Evolutionary conservation across 169 alveolate genomes (phyloP).

Genomic region (Babesia ovata): DNA sequence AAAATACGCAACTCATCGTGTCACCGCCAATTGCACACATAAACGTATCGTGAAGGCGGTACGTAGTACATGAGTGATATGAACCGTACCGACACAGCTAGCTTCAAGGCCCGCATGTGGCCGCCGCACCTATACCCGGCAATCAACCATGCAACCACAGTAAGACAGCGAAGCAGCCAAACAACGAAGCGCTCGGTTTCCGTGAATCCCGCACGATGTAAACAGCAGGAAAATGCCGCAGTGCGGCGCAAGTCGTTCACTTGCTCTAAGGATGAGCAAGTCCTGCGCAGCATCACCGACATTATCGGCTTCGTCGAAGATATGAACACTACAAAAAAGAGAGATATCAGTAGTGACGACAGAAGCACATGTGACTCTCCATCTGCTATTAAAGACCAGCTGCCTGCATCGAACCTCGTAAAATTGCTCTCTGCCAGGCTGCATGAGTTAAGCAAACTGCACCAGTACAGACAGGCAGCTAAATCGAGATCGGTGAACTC

Average conservation of each 20-base stretch:
- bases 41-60: not conserved
- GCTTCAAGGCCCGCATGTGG: slow-evolving; percentile 22
- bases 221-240: not conserved
- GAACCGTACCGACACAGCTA: not conserved
- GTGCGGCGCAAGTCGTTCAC: not conserved
- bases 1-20: not conserved
- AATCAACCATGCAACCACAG: slow-evolving; percentile 13
- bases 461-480: not conserved
- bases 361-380: slow-evolving; percentile 19
- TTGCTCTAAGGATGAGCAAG: not conserved
- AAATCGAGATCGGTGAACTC: not conserved
- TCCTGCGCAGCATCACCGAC: slow-evolving; percentile 22
- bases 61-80: not conserved
- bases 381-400: not conserved
- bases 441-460: slow-evolving; percentile 10
- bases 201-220: not conserved
- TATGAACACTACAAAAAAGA: not conserved
- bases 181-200: slow-evolving; percentile 7
- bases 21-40: slow-evolving; percentile 13
- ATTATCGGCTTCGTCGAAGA: slow-evolving; percentile 11
- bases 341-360: not conserved
- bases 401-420: not conserved
- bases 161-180: not conserved
- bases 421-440: slow-evolving; percentile 6
- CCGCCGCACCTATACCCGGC: slow-evolving; percentile 43